phyloP scores from a whole-genome alignment of 78 protist genomes.

The Neovahlkampfia damariscottae region DNA sequence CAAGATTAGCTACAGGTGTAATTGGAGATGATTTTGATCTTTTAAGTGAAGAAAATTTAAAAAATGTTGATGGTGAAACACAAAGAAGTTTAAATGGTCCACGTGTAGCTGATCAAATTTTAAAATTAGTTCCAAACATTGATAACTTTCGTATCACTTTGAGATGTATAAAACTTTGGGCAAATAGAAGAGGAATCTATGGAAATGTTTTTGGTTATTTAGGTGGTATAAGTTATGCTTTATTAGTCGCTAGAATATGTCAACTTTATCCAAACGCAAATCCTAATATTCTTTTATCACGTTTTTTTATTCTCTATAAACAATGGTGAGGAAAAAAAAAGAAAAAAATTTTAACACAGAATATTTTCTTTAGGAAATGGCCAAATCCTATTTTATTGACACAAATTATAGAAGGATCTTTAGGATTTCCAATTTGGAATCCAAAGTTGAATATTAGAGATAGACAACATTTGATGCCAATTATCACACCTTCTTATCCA shows the following conservation, averaged over 20 bases:
- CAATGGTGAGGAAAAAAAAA: no score
- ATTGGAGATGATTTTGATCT: constrained; percentile 65
- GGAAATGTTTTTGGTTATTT: constrained; percentile 77
- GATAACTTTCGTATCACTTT: constrained; percentile 67
- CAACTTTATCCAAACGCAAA: constrained; percentile 88
- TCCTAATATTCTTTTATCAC: constrained; percentile 49
- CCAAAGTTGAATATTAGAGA: constrained; percentile 28
- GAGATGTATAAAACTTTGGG: constrained; percentile 87
- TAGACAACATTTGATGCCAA: constrained; percentile 69
- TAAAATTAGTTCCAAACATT: constrained; percentile 72
- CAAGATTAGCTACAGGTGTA: constrained; percentile 29
- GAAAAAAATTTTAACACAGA: no score
- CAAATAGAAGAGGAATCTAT: constrained; percentile 78
- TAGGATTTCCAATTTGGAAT: constrained; percentile 50
- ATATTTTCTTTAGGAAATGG: not conserved
- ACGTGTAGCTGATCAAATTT: constrained; percentile 81
- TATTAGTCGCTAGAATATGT: constrained; percentile 80
- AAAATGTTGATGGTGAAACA: constrained; percentile 47
- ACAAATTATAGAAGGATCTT: not conserved
- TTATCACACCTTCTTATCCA: constrained; percentile 93
- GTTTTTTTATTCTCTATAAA: constrained; percentile 71
- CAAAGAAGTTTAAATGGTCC: constrained; percentile 31
- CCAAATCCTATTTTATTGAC: constrained; percentile 8
- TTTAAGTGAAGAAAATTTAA: constrained; percentile 27
- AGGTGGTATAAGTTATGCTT: constrained; percentile 93